Evolutionary conservation across 129 eudicot genomes (phyloP), one percentile per base, ranked within the genome.

Genomic region (Artemisia argyi): DNA sequence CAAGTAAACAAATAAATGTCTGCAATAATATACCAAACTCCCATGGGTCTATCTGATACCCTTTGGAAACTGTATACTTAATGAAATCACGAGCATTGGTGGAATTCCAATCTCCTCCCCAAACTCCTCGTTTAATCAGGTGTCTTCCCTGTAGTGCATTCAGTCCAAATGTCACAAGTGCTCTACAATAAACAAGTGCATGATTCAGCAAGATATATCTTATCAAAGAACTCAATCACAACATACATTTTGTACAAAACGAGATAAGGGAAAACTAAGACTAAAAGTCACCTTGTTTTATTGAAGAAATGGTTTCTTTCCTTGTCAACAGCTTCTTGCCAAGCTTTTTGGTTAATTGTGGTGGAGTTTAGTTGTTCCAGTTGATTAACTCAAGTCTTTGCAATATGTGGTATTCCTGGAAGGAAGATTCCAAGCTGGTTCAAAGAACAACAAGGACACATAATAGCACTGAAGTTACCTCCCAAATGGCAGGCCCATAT

Each of bases 31-130:
- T 92, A 92, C 99, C 99, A 7, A 88, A 85, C 84, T 94, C 99
- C 96, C 97, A 94, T 55, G 99, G 90, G 65, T 86, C 86, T 72
- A 94, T 86, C 54, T 74, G 79, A 85, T 94, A 90, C 32, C 99
- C 94, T 82, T 86, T 90, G 60, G 96, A 84, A 18, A 88, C 61
- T 1, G 97, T 94, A 77, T 84, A 88, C 44, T 81, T 76, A 1
- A 94, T 90, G 22, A 20, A 20, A 20, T 20, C 22, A 20, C 22
- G 22, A 20, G 22, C 22, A 20, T 20, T 20, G 22, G 22, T 20
- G 22, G 22, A 20, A 20, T 20, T 20, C 22, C 22, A 20, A 20
- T 20, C 22, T 20, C 22, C 22, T 20, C 22, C 22, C 22, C 22
- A 20, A 1, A 20, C 22, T 20, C 22, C 22, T 1, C 22, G 22